Conservation (phyloP, 106 monocot species). For the Dactylorhiza incarnata region DNA sequence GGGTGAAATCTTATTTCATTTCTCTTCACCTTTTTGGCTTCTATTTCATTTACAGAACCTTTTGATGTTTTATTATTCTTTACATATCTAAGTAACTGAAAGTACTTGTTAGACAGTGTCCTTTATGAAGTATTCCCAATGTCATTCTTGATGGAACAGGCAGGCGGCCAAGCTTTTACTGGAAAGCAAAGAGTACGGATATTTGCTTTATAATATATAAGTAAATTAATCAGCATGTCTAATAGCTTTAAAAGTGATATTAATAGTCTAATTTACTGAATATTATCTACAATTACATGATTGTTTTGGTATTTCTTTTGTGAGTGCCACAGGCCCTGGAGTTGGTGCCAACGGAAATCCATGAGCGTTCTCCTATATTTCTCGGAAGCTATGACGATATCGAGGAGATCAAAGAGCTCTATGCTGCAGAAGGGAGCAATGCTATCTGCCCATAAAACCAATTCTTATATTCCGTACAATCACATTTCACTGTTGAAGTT, state of each 20-base stretch:
- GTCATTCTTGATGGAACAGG: slow-evolving; percentile 98
- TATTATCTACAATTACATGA: neutral
- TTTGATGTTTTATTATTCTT: no score
- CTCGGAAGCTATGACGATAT: slow-evolving; percentile 94
- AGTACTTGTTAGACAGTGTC: slow-evolving; percentile 42
- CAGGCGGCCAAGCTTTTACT: slow-evolving; percentile 97
- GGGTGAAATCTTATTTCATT: neutral
- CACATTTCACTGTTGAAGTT: no score
- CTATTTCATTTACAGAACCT: no score
- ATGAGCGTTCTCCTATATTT: slow-evolving; percentile 86
- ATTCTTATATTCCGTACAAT: no score
- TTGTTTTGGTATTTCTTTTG: neutral
- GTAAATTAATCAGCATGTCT: no score
- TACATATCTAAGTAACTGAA: no score
- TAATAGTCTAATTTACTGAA: no score
- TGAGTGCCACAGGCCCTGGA: slow-evolving; percentile 60
- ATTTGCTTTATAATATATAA: neutral
- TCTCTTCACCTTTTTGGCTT: neutral
- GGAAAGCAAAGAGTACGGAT: slow-evolving; percentile 73
- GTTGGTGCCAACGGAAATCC: slow-evolving; percentile 72
- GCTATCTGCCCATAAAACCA: neutral
- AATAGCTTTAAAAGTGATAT: no score
- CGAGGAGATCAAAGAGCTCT: slow-evolving; percentile 87
- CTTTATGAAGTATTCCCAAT: slow-evolving; percentile 99
- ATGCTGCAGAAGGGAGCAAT: slow-evolving; percentile 47